Evolutionary conservation across 176 grass and related monocot genomes (phyloP).

Genomic region (Ensete glaucum): DNA sequence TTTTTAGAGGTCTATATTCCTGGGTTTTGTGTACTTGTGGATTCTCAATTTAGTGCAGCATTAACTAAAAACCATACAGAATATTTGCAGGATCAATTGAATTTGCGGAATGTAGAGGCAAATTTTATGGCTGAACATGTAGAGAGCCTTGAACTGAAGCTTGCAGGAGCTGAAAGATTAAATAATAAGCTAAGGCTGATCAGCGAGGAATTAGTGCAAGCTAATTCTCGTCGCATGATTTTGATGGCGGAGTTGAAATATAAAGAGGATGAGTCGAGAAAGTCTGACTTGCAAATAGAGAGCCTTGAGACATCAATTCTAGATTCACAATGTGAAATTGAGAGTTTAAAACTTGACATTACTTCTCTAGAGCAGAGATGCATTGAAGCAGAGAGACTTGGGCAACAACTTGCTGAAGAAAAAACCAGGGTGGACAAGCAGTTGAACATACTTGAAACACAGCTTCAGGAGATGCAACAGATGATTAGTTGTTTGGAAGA

Average conservation of each 20-base stretch:
- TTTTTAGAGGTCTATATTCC: background rate
- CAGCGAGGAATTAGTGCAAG: conserved; percentile 37
- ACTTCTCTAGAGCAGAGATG: conserved; percentile 72
- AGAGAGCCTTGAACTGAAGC: conserved; percentile 75
- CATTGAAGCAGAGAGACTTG: conserved; percentile 36
- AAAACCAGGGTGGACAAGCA: conserved; percentile 24
- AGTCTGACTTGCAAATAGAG: conserved; percentile 55
- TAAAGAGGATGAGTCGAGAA: conserved; percentile 63
- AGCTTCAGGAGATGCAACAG: conserved; percentile 37
- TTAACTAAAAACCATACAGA: conserved; percentile 40
- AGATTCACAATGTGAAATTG: conserved; percentile 92
- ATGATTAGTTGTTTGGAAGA: conserved; percentile 34
- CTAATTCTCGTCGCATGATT: conserved; percentile 64
- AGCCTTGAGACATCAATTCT: conserved; percentile 58
- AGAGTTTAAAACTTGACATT: conserved; percentile 94
- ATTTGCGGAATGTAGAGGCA: conserved; percentile 68
- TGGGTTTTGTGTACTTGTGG: conserved; percentile 9
- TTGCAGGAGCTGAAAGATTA: conserved; percentile 67
- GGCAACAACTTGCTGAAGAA: conserved; percentile 31
- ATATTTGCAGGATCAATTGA: conserved; percentile 95
- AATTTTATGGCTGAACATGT: conserved; percentile 85
- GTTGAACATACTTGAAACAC: conserved; percentile 29
- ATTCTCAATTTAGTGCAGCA: conserved; percentile 4
- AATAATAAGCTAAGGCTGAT: conserved; percentile 51
- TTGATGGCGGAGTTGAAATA: conserved; percentile 60